phyloP scores from a whole-genome alignment of 495 filamentous ascomycete species.

The Cladorrhinum samala region DNA sequence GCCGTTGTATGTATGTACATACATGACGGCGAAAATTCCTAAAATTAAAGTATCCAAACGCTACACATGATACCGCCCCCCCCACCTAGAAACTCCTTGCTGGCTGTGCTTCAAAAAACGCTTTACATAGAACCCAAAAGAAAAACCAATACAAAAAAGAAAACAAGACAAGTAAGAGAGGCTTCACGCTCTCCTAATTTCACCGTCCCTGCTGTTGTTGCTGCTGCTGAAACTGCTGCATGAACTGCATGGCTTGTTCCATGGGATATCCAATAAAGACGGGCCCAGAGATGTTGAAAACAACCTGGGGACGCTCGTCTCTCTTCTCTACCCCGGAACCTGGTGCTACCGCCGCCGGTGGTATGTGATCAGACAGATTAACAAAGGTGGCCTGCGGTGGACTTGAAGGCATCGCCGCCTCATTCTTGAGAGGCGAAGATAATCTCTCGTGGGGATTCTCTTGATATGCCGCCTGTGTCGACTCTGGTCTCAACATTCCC shows the following conservation, averaged over 20 bases:
- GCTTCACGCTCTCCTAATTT: not conserved
- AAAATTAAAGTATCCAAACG: too few species aligned
- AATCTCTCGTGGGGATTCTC: conserved; percentile 16
- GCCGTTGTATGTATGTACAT: too few species aligned
- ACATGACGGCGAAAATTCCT: too few species aligned
- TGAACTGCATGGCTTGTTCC: conserved; percentile 65
- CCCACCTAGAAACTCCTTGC: not conserved
- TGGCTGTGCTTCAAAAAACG: not conserved
- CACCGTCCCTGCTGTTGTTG: conserved; percentile 36
- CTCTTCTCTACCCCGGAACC: too few species aligned
- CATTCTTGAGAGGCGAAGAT: conserved; percentile 16
- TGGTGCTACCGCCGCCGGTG: conserved; percentile 17
- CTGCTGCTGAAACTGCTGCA: conserved; percentile 59
- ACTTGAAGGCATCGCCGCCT: conserved; percentile 9
- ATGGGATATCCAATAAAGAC: conserved; percentile 85
- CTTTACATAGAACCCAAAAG: not conserved
- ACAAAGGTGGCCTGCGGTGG: conserved; percentile 36
- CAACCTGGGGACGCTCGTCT: conserved; percentile 48
- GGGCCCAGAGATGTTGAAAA: conserved; percentile 68
- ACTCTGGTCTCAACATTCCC: conserved; percentile 14
- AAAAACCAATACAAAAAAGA: not conserved
- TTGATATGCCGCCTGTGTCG: conserved; percentile 5
- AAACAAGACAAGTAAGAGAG: not conserved
- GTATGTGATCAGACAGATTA: conserved; percentile 22
- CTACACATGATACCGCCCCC: not conserved